Evolutionary conservation across 169 alveolate species (phyloP), one percentile per base, ranked within the genome.

Genomic region (Plasmodium gonderi): DNA sequence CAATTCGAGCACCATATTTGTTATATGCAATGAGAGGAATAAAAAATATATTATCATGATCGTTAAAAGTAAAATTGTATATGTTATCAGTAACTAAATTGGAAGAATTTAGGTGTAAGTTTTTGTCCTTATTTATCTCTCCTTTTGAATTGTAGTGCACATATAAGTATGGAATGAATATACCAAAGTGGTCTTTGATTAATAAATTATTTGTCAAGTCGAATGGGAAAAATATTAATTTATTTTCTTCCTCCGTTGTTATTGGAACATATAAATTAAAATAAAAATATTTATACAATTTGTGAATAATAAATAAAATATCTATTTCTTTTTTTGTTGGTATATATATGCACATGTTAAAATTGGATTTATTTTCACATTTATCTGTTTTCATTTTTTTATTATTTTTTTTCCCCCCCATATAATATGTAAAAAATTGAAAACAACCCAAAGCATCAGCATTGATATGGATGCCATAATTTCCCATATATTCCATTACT

Each of bases 1-100:
- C 92, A 45, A 82, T 36, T 33, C 92, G 54, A 49, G 78, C 75
- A 1, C 92, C 92, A 36, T 69, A 82, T 31, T 69, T 82, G 29
- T 82, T 82, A 69, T 82, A 82, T 33, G 92, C 92, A 23, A 82
- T 72, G 75, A 82, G 36, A 6, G 92, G 92, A 49, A 82, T 82
- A 38, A 82, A 68, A 45, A 82, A 49, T 36, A 82, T 82, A 51
- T 79, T 82, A 8, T 82, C 64, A 33, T 60, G 44, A 11, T 82
- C 78, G 20, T 72, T 23, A 17, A 64, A 82, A 60, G 72, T 11
- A 33, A 82, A 82, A 82, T 82, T 7, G 64, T n/a, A 69, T n/a
- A 82, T 1, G 9, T 47, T 49, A 29, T 82, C 79, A 51, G 40
- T 82, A 38, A 82, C 54, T 54, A 82, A 12, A 44, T 82, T 69